Conservation (phyloP, 2,329 filamentous ascomycete genomes). For the Coccinonectria pachysandricola region DNA sequence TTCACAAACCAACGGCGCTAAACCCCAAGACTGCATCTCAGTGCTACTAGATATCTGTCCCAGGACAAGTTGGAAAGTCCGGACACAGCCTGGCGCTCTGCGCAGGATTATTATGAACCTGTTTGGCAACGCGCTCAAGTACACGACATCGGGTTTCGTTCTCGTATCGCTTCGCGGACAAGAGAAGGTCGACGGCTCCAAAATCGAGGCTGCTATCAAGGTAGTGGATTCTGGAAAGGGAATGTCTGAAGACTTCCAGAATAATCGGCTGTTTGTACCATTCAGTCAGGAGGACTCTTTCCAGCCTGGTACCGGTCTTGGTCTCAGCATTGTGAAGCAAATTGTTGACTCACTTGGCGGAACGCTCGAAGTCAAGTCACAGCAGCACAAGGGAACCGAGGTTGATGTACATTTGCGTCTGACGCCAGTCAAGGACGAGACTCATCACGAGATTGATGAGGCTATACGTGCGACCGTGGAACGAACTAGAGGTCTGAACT, state of each 20-base stretch:
- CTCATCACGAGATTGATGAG: slow-evolving; percentile 5
- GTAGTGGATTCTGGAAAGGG: slow-evolving; percentile 55
- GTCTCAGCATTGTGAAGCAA: slow-evolving; percentile 50
- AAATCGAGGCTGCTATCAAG: slow-evolving; percentile 27
- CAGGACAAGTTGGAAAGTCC: slow-evolving; percentile 38
- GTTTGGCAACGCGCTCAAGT: slow-evolving; percentile 53
- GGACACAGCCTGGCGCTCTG: slow-evolving; percentile 40
- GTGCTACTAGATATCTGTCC: slow-evolving; percentile 41
- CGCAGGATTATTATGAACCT: slow-evolving; percentile 52
- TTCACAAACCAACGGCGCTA: too few species aligned
- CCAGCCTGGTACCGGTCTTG: slow-evolving; percentile 50
- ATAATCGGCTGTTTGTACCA: slow-evolving; percentile 48
- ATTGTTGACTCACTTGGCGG: slow-evolving; percentile 52
- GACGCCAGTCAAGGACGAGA: slow-evolving; percentile 4
- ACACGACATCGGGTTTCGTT: slow-evolving; percentile 43
- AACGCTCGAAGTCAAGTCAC: slow-evolving; percentile 44
- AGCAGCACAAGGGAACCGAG: slow-evolving; percentile 43
- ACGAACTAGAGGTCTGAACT: slow-evolving; percentile 7
- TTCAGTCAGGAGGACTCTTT: slow-evolving; percentile 54
- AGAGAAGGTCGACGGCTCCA: slow-evolving; percentile 9
- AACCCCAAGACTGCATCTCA: too few species aligned
- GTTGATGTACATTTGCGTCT: slow-evolving; percentile 39
- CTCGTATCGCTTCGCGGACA: slow-evolving; percentile 26
- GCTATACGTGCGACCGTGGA: slow-evolving; percentile 4
- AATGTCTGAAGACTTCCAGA: slow-evolving; percentile 51